A percentile compares a stretch with the other conserved stretches of the same genome.
Evolutionary conservation across 2,329 filamentous ascomycete genomes (phyloP).

Genomic region (Penicillium sp.): DNA sequence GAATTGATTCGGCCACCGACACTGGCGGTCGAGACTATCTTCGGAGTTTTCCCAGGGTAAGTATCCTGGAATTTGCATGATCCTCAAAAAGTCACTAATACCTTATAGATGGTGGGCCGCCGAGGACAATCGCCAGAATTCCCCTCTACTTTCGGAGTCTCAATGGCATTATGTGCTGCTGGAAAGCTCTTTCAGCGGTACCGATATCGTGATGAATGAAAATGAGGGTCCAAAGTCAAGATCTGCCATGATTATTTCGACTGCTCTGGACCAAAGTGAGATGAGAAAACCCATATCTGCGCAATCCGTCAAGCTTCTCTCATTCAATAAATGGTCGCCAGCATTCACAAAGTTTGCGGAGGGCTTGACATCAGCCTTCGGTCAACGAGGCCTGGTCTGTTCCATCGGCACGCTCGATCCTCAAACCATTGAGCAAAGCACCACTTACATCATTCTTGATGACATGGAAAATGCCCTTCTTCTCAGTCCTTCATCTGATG

Average conservation of each 20-base stretch:
- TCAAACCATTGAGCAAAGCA: not conserved
- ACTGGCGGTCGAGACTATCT: not conserved
- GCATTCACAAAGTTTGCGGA: constrained; percentile 1
- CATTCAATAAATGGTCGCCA: not conserved
- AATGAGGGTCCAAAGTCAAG: constrained; percentile 6
- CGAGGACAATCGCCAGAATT: not conserved
- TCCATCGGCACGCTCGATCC: not conserved
- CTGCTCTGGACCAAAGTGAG: not conserved
- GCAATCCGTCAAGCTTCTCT: not conserved
- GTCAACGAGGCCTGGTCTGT: not conserved
- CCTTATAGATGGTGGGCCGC: constrained; percentile 1
- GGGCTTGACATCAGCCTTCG: not conserved
- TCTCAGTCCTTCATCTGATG: not conserved
- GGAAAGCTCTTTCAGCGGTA: constrained; percentile 4
- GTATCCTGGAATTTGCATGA: not conserved
- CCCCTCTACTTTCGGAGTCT: constrained; percentile 1
- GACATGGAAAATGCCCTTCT: not conserved
- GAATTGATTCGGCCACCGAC: constrained; percentile 3
- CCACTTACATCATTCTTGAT: not conserved
- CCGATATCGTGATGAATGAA: constrained; percentile 1
- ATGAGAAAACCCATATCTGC: not conserved
- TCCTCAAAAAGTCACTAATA: not conserved
- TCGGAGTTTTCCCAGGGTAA: constrained; percentile 4
- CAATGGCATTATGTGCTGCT: constrained; percentile 1
- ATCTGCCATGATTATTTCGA: constrained; percentile 1